Percentiles rank a stretch among this genome's conserved stretches.
Conservation (phyloP, 1,284 basidiomycete species). For the Erythrobasidium hasegawianum region DNA sequence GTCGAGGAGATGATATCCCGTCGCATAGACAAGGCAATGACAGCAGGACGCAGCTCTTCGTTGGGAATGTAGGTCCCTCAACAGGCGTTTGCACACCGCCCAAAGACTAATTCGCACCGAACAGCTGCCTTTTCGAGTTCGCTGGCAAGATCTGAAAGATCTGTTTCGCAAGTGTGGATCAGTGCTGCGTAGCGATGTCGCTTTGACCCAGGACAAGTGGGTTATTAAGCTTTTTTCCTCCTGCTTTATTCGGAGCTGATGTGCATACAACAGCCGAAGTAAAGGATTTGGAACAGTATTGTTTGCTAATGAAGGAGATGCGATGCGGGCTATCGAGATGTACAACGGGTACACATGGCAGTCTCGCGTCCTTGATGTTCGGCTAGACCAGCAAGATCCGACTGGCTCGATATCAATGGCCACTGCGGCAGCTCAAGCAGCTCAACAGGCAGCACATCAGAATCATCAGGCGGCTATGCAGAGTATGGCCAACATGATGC, state of each 20-base stretch:
- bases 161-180: constrained; percentile 90
- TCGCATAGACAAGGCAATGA: constrained; percentile 6
- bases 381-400: constrained; percentile 46
- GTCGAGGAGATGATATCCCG: neutral
- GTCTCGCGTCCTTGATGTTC: constrained; percentile 45
- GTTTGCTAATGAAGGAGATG: constrained; percentile 50
- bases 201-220: constrained; percentile 36
- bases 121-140: constrained; percentile 87
- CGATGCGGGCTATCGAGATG: constrained; percentile 48
- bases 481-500: constrained; percentile 32
- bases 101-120: neutral
- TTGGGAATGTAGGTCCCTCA: constrained; percentile 22
- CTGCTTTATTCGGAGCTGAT: neutral
- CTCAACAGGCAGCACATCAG: constrained; percentile 33
- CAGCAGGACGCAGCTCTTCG: constrained; percentile 30
- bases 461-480: constrained; percentile 36
- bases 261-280: constrained; percentile 47
- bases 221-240: neutral
- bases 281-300: constrained; percentile 53
- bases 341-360: constrained; percentile 48
- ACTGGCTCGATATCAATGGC: constrained; percentile 44
- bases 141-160: constrained; percentile 98
- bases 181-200: constrained; percentile 86
- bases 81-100: neutral
- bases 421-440: constrained; percentile 41